phyloP scores from a whole-genome alignment of 139 green algal genomes.

The Tetradesmus lagerheimii region DNA sequence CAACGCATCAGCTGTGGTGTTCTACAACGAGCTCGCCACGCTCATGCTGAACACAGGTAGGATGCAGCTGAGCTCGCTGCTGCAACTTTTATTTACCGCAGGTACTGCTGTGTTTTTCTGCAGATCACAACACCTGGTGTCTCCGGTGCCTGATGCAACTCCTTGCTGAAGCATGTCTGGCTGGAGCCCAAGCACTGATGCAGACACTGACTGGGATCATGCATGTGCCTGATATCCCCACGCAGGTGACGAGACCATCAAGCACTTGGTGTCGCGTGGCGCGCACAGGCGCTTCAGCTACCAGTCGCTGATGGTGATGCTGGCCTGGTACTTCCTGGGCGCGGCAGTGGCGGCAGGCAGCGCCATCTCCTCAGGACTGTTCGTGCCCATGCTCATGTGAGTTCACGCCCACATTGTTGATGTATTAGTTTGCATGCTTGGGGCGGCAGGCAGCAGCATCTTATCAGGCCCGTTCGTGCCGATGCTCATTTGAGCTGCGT shows the following conservation, averaged over 20 bases:
- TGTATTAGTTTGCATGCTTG: too few species aligned
- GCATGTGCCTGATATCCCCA: too few species aligned
- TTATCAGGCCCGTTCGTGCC: conserved; percentile 90
- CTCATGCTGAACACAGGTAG: conserved; percentile 77
- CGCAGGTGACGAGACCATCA: conserved; percentile 86
- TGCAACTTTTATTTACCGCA: neutral
- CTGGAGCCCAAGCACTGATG: too few species aligned
- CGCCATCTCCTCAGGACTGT: conserved; percentile 84
- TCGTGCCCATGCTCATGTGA: conserved; percentile 93
- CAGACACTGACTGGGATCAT: too few species aligned
- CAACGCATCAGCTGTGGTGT: conserved; percentile 52
- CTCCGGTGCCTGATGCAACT: too few species aligned
- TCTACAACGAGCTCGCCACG: conserved; percentile 92
- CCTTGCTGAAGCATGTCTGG: too few species aligned
- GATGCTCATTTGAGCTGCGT: conserved; percentile 84
- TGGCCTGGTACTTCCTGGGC: conserved; percentile 69
- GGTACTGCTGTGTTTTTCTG: too few species aligned
- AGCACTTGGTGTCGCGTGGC: conserved; percentile 83
- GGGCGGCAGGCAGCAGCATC: conserved; percentile 75
- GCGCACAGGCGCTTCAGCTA: conserved; percentile 91
- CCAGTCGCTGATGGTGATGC: conserved; percentile 72
- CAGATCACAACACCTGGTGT: neutral
- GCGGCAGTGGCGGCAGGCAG: conserved; percentile 64
- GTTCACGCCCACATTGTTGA: conserved; percentile 41
- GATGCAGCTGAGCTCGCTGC: neutral